A percentile compares a stretch with the other conserved stretches of the same genome.
Evolutionary conservation across 805 yeast species (phyloP).

Genomic region (Sugiyamaella smithiae): DNA sequence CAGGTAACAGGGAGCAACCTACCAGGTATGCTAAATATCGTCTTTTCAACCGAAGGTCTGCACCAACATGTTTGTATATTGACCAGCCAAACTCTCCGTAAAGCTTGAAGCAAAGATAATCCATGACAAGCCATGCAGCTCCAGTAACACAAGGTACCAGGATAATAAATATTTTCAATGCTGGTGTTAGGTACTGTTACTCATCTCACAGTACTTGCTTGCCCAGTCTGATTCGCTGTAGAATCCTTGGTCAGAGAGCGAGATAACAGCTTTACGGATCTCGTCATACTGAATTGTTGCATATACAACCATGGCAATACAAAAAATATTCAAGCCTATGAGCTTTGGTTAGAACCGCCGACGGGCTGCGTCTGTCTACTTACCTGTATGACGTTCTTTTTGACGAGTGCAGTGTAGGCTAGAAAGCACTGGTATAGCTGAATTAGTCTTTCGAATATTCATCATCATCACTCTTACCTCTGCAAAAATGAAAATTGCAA

Average conservation of each 20-base stretch:
- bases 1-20: conserved; percentile 8
- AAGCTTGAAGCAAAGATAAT: conserved; percentile 35
- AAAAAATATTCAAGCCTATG: conserved; percentile 40
- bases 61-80: conserved; percentile 49
- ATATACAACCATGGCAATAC: conserved; percentile 44
- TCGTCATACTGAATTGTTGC: conserved; percentile 48
- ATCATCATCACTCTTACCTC: conserved; percentile 22
- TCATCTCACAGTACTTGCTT: too few species aligned
- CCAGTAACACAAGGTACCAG: conserved; percentile 45
- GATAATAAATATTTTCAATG: conserved; percentile 38
- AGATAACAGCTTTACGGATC: conserved; percentile 31
- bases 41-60: conserved; percentile 40
- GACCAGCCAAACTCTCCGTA: conserved; percentile 46
- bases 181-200: neutral
- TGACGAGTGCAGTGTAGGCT: conserved; percentile 39
- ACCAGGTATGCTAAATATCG: conserved; percentile 33
- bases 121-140: conserved; percentile 36
- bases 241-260: conserved; percentile 17
- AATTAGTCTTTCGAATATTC: neutral
- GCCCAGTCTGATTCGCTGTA: conserved; percentile 21
- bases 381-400: conserved; percentile 39
- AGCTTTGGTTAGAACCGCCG: conserved; percentile 25
- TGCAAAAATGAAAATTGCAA: conserved; percentile 50
- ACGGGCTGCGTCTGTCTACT: conserved; percentile 28
- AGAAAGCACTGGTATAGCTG: conserved; percentile 40